Percentiles rank a stretch among this genome's conserved stretches.
Conservation (phyloP, 495 filamentous ascomycete genomes). For the Penicillium atrosanguineum region DNA sequence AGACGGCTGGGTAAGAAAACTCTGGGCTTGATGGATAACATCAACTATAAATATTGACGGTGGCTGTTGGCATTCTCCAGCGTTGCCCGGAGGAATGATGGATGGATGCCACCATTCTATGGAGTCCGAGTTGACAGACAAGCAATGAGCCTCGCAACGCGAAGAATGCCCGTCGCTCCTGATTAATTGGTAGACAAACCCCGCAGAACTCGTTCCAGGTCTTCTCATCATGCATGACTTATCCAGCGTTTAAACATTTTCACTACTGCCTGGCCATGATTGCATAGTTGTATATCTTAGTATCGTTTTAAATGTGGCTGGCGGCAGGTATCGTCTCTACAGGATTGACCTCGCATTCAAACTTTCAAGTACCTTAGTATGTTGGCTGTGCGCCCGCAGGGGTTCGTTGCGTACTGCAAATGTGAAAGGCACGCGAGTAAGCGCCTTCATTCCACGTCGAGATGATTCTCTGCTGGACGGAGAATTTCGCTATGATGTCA, state of each 20-base stretch:
- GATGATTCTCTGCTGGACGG: slow-evolving; percentile 4
- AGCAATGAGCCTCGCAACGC: slow-evolving; percentile 19
- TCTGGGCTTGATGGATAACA: background rate
- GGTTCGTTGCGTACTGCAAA: background rate
- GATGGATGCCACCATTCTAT: slow-evolving; percentile 14
- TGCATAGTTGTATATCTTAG: background rate
- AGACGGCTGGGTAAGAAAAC: slow-evolving; percentile 5
- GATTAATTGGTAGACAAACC: background rate
- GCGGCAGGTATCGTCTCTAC: background rate
- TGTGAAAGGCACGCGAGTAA: background rate
- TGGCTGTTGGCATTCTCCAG: slow-evolving; percentile 13
- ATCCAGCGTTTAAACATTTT: background rate
- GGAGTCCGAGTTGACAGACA: background rate
- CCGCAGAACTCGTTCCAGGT: background rate
- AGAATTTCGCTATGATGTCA: slow-evolving; percentile 8
- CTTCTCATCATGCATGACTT: background rate
- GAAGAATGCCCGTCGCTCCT: slow-evolving; percentile 16
- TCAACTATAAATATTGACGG: slow-evolving; percentile 20
- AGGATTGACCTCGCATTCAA: background rate
- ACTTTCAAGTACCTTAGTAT: background rate
- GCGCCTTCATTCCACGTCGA: slow-evolving; percentile 9
- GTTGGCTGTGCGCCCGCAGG: background rate
- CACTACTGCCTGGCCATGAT: background rate
- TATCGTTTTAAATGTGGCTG: background rate
- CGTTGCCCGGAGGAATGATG: slow-evolving; percentile 22